Percentiles rank a stretch among this genome's conserved stretches.
These are phyloP conservation scores for Blastobotrys aristatus DNA, from an alignment of 1,139 yeast genomes.

Conservation along the genomic window DNA sequence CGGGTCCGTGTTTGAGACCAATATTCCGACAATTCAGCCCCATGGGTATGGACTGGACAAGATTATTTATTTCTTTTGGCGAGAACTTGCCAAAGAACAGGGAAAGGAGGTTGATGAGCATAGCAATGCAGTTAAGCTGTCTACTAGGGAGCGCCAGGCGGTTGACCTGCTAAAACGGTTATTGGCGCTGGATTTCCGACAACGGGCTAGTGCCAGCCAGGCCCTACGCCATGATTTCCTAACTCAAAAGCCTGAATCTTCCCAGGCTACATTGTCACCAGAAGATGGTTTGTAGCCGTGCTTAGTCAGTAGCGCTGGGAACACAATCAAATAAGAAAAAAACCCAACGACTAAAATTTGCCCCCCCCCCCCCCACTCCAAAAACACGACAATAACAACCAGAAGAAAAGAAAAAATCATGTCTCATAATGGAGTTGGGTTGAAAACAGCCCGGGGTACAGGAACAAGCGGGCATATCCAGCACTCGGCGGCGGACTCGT, in stretches of 20 bases:
- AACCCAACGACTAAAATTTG: too few relatives aligned
- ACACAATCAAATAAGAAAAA: too few relatives aligned
- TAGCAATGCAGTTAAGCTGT: not conserved
- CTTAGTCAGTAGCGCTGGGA: too few relatives aligned
- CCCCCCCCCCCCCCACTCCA: too few relatives aligned
- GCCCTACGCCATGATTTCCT: conserved; percentile 55
- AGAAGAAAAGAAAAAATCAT: conserved; percentile 28
- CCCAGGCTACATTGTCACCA: too few relatives aligned
- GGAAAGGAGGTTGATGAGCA: conserved; percentile 13
- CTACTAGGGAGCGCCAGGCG: conserved; percentile 36
- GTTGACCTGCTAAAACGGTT: conserved; percentile 51
- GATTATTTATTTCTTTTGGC: conserved; percentile 38
- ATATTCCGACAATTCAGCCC: conserved; percentile 42
- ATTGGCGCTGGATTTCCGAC: conserved; percentile 52
- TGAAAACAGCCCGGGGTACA: conserved; percentile 60
- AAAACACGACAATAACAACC: not conserved
- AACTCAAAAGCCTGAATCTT: conserved; percentile 7
- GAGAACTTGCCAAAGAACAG: conserved; percentile 26
- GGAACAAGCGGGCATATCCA: conserved; percentile 72
- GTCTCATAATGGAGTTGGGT: conserved; percentile 68
- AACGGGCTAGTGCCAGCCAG: conserved; percentile 51
- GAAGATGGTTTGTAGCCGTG: too few relatives aligned
- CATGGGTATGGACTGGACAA: conserved; percentile 33
- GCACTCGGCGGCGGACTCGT: conserved; percentile 41
- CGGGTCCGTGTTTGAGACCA: conserved; percentile 82